A percentile compares a stretch with the other conserved stretches of the same genome.
phyloP scores from a whole-genome alignment of 2,329 filamentous ascomycete genomes.

The Sporothrix schenckii region DNA sequence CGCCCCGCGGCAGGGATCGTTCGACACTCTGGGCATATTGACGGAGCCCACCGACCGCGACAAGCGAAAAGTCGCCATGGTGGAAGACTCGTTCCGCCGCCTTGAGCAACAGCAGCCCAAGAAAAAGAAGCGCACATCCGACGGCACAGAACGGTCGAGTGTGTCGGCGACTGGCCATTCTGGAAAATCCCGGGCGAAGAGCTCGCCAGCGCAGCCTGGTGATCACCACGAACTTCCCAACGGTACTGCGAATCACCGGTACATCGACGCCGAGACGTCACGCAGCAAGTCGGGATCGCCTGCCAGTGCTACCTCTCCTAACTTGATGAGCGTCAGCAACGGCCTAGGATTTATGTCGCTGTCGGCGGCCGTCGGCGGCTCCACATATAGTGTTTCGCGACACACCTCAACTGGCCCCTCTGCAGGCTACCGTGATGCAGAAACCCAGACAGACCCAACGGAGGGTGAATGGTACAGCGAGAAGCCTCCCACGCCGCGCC shows the following conservation, averaged over 20 bases:
- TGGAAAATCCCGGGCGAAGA: conserved; percentile 40
- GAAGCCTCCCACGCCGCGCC: conserved; percentile 43
- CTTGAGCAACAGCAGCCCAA: conserved; percentile 62
- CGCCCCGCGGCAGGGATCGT: conserved; percentile 58
- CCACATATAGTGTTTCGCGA: conserved; percentile 43
- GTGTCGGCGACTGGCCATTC: conserved; percentile 29
- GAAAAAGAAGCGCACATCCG: conserved; percentile 66
- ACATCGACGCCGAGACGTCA: conserved; percentile 58
- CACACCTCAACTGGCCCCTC: conserved; percentile 47
- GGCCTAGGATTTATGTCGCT: conserved; percentile 30
- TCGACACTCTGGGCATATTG: conserved; percentile 62
- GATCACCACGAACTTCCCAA: conserved; percentile 37
- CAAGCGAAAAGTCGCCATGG: conserved; percentile 67
- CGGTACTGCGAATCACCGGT: conserved; percentile 48
- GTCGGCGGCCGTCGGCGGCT: conserved; percentile 39
- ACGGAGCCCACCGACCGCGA: conserved; percentile 68
- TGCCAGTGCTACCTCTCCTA: conserved; percentile 48
- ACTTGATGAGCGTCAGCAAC: conserved; percentile 36
- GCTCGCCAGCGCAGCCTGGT: conserved; percentile 34
- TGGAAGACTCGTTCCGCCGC: conserved; percentile 65
- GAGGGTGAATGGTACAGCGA: conserved; percentile 58
- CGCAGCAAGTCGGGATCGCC: conserved; percentile 60
- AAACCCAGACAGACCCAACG: conserved; percentile 59
- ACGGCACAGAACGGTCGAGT: conserved; percentile 47
- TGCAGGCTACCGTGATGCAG: conserved; percentile 54